A percentile compares a stretch with the other conserved stretches of the same genome.
Conservation (phyloP, 495 filamentous ascomycete genomes). For the Rhizodiscina lignyota region DNA sequence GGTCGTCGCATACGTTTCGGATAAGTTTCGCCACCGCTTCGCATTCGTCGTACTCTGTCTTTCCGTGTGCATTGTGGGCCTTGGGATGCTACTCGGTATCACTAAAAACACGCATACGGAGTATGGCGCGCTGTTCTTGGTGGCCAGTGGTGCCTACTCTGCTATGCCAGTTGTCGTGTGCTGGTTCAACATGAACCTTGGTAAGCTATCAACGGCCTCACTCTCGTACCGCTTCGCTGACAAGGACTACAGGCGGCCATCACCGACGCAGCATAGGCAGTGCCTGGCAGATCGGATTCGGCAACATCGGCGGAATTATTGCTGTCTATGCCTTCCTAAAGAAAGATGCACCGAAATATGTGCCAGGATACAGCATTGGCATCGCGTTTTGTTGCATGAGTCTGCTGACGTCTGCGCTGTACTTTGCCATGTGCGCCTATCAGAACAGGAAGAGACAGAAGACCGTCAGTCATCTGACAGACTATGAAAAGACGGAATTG, state of each 20-base stretch:
- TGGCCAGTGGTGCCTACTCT: slow-evolving; percentile 26
- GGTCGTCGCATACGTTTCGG: slow-evolving; percentile 19
- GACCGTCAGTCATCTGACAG: slow-evolving; percentile 39
- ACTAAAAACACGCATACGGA: slow-evolving; percentile 18
- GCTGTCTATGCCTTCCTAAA: slow-evolving; percentile 66
- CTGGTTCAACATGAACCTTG: slow-evolving; percentile 90
- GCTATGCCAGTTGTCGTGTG: slow-evolving; percentile 77
- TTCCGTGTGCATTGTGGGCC: slow-evolving; percentile 27
- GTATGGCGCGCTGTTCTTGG: slow-evolving; percentile 25
- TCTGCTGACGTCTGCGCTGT: slow-evolving; percentile 39
- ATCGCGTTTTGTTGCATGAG: slow-evolving; percentile 58
- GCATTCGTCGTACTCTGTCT: slow-evolving; percentile 20
- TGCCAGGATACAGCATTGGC: slow-evolving; percentile 62
- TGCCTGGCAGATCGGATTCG: slow-evolving; percentile 83
- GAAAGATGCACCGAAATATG: slow-evolving; percentile 54
- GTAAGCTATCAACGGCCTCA: too few species aligned
- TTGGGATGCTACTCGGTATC: slow-evolving; percentile 22
- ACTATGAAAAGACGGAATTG: slow-evolving; percentile 56
- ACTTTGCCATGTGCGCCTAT: slow-evolving; percentile 37
- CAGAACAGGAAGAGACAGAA: slow-evolving; percentile 53
- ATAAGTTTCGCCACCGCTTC: slow-evolving; percentile 19
- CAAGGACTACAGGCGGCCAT: too few species aligned
- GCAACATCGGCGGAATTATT: slow-evolving; percentile 91
- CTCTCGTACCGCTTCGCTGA: too few species aligned
- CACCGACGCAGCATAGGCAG: slow-evolving; percentile 66